Conservation (phyloP, 2,329 filamentous ascomycete genomes). For the Dactylella cylindrospora region DNA sequence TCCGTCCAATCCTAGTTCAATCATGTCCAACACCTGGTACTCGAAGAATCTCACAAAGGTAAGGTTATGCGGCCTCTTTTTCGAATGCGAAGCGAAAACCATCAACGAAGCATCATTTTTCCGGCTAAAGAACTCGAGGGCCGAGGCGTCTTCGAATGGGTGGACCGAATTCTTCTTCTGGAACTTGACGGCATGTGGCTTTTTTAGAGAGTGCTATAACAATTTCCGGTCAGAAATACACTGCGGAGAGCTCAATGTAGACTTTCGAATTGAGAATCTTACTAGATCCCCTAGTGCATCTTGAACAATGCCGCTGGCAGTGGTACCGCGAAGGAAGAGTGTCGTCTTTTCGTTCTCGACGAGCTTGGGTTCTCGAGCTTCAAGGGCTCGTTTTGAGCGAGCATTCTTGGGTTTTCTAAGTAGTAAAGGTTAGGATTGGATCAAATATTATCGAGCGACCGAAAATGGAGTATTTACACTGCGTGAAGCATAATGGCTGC, state of each 20-base stretch:
- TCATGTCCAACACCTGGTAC: slow-evolving; percentile 89
- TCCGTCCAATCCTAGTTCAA: slow-evolving; percentile 81
- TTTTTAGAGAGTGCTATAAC: slow-evolving; percentile 68
- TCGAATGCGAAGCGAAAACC: slow-evolving; percentile 79
- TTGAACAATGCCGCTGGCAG: slow-evolving; percentile 78
- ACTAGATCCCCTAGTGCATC: slow-evolving; percentile 78
- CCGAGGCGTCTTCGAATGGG: slow-evolving; percentile 86
- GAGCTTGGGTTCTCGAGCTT: slow-evolving; percentile 85
- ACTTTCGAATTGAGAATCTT: neutral
- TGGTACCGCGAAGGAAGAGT: slow-evolving; percentile 84
- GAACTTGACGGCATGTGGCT: slow-evolving; percentile 83
- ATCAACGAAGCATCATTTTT: slow-evolving; percentile 92
- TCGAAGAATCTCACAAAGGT: slow-evolving; percentile 81
- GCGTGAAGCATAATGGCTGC: slow-evolving; percentile 36
- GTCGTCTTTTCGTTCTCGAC: slow-evolving; percentile 87
- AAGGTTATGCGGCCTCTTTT: slow-evolving; percentile 91
- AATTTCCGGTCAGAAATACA: neutral
- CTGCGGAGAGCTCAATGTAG: neutral
- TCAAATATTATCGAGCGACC: slow-evolving; percentile 10
- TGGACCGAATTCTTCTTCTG: slow-evolving; percentile 95
- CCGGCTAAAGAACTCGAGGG: slow-evolving; percentile 89
- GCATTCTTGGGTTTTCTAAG: slow-evolving; percentile 71
- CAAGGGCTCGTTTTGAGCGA: slow-evolving; percentile 90
- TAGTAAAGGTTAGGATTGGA: slow-evolving; percentile 8
- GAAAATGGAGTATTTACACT: slow-evolving; percentile 10